Evolutionary conservation across 129 eudicot species (phyloP), one percentile per base, ranked within the genome.

Genomic region (Logfia minima): DNA sequence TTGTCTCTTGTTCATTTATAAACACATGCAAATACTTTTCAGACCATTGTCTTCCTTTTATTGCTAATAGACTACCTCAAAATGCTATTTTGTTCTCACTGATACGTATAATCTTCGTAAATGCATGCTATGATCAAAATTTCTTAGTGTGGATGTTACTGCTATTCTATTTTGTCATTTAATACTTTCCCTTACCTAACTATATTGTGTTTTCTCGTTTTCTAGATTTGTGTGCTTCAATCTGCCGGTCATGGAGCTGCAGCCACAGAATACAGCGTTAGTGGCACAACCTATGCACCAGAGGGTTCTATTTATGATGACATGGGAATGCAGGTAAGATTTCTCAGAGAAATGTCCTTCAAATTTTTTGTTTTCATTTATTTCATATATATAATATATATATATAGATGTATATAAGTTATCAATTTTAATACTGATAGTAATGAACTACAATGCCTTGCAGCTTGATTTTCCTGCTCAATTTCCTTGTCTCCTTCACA

Each of bases 381-480:
- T 23, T 21, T 24, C 19, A 22, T 45, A 11, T 34, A 39, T 32
- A 32, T 4, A 4, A 16, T 11, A 22, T 45, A 11, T 34, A 39
- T 32, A 32, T 4, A 4, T 6, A 34, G 29, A 2, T 26, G 29
- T 24, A 45, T 37, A 6, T 51, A 24, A 52, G 13, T 26, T 26
- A 8, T 6, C 41, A 37, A 37, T 37, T 37, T 7, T 37, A 8
- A 37, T 37, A 37, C 41, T 37, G 41, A 11, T 10, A 43, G 51
- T 10, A 43, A 43, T 5, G 62, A 55, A 17, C 4, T 2, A 21
- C 16, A 62, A 10, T 53, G 63, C 9, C 37, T 59, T 86, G 87
- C 97, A 95, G 99, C 96, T 95, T 72, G 96, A 92, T 31, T 80
- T 88, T 85, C 99, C 99, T 32, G 93, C 99, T 24, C 96, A 92